phyloP scores from a whole-genome alignment of 1,139 yeast genomes.

The Pneumocystis carinii region DNA sequence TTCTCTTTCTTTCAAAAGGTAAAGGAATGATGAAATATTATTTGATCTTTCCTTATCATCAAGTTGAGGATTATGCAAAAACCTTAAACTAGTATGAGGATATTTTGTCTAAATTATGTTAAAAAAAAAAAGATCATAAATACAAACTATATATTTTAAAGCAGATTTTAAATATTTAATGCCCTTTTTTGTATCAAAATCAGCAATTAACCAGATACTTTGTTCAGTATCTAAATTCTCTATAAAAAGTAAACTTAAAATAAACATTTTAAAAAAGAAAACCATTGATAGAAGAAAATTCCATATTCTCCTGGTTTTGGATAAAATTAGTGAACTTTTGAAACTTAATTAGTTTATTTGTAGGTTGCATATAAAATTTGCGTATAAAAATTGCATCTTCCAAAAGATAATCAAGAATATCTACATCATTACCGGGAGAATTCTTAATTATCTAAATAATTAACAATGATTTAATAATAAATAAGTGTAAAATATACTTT shows the following conservation, averaged over 20 bases:
- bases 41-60: not conserved
- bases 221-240: conserved; percentile 19
- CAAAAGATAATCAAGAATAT: conserved; percentile 15
- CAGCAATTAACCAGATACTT: conserved; percentile 41
- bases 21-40: not conserved
- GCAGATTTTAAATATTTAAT: conserved; percentile 32
- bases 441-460: conserved; percentile 14
- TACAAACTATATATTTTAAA: conserved; percentile 19
- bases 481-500: not conserved
- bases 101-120: conserved; percentile 14
- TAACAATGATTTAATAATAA: not conserved
- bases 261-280: not conserved
- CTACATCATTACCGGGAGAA: conserved; percentile 15
- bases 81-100: conserved; percentile 25
- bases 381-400: conserved; percentile 9
- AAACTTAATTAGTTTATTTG: conserved; percentile 9
- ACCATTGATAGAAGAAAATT: conserved; percentile 6
- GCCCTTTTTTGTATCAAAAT: conserved; percentile 28
- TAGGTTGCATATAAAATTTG: conserved; percentile 16
- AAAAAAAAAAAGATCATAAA: not conserved
- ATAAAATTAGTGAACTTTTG: conserved; percentile 10
- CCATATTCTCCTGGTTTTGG: not conserved
- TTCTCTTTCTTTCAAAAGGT: not conserved
- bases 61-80: conserved; percentile 19
- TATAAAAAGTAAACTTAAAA: conserved; percentile 5